Percentiles rank a stretch among this genome's conserved stretches.
These are phyloP conservation scores for Coniferiporia sulphurascens DNA, from an alignment of 1,284 basidiomycete species.

Conservation along the genomic window DNA sequence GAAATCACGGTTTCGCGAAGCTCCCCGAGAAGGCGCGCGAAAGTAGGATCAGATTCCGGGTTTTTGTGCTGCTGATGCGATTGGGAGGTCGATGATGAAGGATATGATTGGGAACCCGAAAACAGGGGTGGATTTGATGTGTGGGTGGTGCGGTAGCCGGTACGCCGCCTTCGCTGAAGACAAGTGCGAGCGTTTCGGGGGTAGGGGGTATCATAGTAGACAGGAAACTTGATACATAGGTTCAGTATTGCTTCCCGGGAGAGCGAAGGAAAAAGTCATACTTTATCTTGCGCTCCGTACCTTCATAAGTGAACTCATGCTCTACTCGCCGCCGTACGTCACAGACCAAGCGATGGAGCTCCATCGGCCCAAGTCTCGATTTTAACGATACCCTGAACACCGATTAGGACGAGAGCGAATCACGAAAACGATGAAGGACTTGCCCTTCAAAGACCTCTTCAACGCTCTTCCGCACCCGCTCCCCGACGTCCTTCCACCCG, in stretches of 20 bases:
- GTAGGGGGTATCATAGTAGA: conserved; percentile 70
- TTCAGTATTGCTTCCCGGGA: neutral
- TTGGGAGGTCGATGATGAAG: conserved; percentile 1
- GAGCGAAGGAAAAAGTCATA: conserved; percentile 27
- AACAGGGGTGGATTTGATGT: conserved; percentile 23
- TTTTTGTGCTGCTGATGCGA: conserved; percentile 25
- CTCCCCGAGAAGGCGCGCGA: conserved; percentile 64
- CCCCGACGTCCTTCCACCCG: conserved; percentile 81
- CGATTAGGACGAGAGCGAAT: neutral
- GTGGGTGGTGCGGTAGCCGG: conserved; percentile 31
- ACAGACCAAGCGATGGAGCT: conserved; percentile 61
- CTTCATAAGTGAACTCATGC: conserved; percentile 61
- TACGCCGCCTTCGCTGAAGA: conserved; percentile 61
- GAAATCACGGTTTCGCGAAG: conserved; percentile 62
- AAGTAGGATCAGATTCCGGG: conserved; percentile 40
- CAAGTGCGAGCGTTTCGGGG: conserved; percentile 59
- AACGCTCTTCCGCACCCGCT: conserved; percentile 67
- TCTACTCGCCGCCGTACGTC: conserved; percentile 75
- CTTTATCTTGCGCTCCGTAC: conserved; percentile 52
- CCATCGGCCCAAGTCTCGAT: conserved; percentile 59
- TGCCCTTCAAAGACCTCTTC: conserved; percentile 79
- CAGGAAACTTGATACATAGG: conserved; percentile 49
- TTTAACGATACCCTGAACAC: conserved; percentile 69
- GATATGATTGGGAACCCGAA: conserved; percentile 7
- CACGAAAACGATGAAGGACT: conserved; percentile 26